Conservation (phyloP, 1,284 basidiomycete genomes). For the Leccinum pachyderme region DNA sequence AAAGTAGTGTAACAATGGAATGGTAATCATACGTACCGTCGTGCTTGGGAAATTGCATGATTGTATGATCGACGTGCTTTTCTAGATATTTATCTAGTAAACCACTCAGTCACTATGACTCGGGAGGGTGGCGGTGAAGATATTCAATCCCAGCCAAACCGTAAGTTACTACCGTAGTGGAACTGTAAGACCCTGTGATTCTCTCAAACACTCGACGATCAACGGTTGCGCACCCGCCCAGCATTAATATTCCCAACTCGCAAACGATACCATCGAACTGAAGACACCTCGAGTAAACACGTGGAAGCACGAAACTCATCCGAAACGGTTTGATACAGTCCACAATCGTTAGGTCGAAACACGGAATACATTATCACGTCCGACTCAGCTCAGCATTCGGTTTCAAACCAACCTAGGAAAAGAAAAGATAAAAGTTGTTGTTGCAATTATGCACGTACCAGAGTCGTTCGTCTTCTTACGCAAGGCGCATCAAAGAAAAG, state of each 20-base stretch:
- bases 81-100: neutral
- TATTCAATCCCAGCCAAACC: neutral
- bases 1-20: neutral
- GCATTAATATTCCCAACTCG: no score
- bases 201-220: no score
- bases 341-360: no score
- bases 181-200: no score
- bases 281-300: neutral
- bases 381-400: neutral
- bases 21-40: constrained; percentile 21
- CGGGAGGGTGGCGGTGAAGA: neutral
- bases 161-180: neutral
- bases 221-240: no score
- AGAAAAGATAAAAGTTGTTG: neutral
- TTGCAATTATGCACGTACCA: neutral
- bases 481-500: neutral
- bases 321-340: no score
- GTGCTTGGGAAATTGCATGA: constrained; percentile 34
- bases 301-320: neutral
- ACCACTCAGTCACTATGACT: neutral
- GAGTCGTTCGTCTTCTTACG: neutral
- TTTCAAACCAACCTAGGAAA: neutral
- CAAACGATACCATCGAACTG: no score
- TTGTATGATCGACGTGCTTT: neutral
- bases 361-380: no score